These are phyloP conservation scores for Fonsecaea nubica DNA, from an alignment of 2,329 filamentous ascomycete genomes.

Conservation along the genomic window DNA sequence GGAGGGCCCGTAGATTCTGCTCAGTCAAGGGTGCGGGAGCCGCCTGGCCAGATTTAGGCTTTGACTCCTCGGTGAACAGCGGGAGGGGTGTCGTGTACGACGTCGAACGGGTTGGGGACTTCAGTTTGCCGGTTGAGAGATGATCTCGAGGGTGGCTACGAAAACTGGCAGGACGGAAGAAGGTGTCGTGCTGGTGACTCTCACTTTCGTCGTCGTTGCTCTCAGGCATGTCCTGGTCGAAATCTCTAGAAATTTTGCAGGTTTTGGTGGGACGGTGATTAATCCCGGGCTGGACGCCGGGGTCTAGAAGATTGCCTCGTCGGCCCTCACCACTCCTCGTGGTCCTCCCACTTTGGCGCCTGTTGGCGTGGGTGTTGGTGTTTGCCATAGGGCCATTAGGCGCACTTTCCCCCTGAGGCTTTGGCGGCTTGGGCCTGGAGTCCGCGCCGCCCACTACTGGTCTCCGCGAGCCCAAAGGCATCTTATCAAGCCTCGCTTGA, in stretches of 20 bases:
- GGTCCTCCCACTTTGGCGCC: conserved; percentile 12
- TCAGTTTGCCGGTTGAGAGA: conserved; percentile 28
- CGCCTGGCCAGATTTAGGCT: conserved; percentile 15
- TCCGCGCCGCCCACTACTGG: conserved; percentile 21
- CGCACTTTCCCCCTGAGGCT: conserved; percentile 20
- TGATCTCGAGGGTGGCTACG: conserved; percentile 4
- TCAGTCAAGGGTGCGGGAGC: conserved; percentile 34
- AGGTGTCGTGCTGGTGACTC: conserved; percentile 18
- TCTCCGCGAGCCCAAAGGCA: conserved; percentile 14
- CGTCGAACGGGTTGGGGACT: conserved; percentile 29
- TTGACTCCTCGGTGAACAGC: conserved; percentile 34
- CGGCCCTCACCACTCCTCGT: conserved; percentile 4
- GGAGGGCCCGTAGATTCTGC: conserved; percentile 37
- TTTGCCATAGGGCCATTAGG: conserved; percentile 20
- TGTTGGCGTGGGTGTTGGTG: conserved; percentile 16
- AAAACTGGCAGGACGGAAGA: conserved; percentile 4
- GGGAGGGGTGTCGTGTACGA: conserved; percentile 36
- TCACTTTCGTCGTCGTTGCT: conserved; percentile 7
- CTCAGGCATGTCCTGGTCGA: conserved; percentile 27
- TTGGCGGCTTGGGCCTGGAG: conserved; percentile 20
- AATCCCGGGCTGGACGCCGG: conserved; percentile 20
- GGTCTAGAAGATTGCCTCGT: conserved; percentile 6
- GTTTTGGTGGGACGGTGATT: conserved; percentile 22
- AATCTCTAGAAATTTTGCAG: conserved; percentile 36
- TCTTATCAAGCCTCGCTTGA: conserved; percentile 9